Base-by-base conservation (phyloP, 1,284 basidiomycete species). In the Moesziomyces sp. region DNA sequence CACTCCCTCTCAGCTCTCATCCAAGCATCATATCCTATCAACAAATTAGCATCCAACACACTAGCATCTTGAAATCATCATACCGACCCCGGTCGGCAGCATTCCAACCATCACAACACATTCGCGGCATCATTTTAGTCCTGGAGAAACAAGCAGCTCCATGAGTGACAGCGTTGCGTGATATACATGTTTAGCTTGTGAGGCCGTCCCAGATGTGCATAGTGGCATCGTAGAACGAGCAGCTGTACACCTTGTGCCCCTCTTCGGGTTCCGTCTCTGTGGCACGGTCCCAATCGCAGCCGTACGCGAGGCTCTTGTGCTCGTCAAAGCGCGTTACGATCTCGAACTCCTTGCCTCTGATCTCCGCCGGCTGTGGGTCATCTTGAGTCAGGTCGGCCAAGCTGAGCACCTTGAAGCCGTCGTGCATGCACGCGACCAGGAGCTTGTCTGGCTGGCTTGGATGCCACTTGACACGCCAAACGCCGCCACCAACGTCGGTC, bases 401-500 rank as follows among this genome's bases (percentile, higher is more conserved):
- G 21, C 24, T 43, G 24, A 82, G 47, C 46, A 81, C 66, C 78
- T 95, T 96, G 88, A 94, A 96, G 1, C 97, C 96, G 70, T 93
- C 94, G 81, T 97, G 95, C 97, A 99, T 99, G 82, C 92, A 93
- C 0, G 94, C 97, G 11, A 94, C 89, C 28, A 98, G 87, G 1
- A 99, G 86, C 42, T 91, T 88, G 3, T 79, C 68, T 1, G 87
- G 69, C 38, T 77, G 56, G 1, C 87, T 88, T 0, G 94, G 93
- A 84, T 98, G 94, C 93, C 95, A 99, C 84, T 97, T 96, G 51
- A 94, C 89, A 18, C 97, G 88, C 97, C 97, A 99, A 13, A 91
- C 91, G 2, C 97, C 97, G 3, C 97, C 97, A 1, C 93, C 93
- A 0, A 94, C 90, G 53, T 91, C 88, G 18, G 88, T 88, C 44